These are phyloP conservation scores for Termitomyces sp. DNA, from an alignment of 768 basidiomycete species.

Conservation along the genomic window DNA sequence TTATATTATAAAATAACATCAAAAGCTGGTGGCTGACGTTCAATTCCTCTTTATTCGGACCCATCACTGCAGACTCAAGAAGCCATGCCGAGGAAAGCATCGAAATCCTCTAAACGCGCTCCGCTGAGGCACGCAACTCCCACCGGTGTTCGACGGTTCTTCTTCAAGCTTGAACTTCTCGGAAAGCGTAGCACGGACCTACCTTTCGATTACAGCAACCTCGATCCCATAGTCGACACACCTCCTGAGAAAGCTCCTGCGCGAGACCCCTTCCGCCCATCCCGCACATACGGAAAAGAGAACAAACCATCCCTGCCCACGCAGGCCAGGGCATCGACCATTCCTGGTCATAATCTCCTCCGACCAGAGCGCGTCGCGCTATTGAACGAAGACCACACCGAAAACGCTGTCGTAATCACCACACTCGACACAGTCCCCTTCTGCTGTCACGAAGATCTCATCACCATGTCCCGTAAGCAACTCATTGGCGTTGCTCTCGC, in stretches of 20 bases:
- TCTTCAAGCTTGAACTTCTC: constrained; percentile 33
- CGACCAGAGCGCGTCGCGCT: constrained; percentile 41
- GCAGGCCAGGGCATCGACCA: not conserved
- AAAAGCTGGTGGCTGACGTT: constrained; percentile 6
- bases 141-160: constrained; percentile 29
- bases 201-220: constrained; percentile 12
- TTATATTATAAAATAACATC: not conserved
- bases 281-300: not conserved
- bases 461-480: constrained; percentile 52
- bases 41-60: not conserved
- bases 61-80: not conserved
- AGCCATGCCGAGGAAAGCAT: constrained; percentile 8
- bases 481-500: constrained; percentile 46
- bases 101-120: constrained; percentile 2
- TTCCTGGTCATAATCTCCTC: not conserved
- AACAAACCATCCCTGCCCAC: not conserved
- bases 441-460: constrained; percentile 69
- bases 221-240: constrained; percentile 20
- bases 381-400: constrained; percentile 48
- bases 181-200: constrained; percentile 10
- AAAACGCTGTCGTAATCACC: constrained; percentile 58
- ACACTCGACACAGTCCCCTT: constrained; percentile 55
- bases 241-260: constrained; percentile 11
- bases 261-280: not conserved
- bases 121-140: constrained; percentile 3